Conservation (phyloP, 164 flowering plant genomes). For the Cinnamomum micranthum region DNA sequence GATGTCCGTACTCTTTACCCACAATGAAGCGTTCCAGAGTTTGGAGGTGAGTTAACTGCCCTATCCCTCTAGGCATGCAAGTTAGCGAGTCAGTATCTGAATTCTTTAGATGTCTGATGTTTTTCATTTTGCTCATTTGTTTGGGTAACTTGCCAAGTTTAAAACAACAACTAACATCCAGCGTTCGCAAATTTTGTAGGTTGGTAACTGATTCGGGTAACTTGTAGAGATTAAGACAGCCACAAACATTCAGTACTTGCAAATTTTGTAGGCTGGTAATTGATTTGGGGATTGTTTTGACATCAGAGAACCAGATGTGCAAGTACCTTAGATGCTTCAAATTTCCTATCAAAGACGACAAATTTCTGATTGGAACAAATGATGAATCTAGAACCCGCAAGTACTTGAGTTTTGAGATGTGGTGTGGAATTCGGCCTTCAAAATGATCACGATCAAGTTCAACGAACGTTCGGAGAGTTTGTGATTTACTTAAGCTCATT, state of each 20-base stretch:
- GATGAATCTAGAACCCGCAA: constrained; percentile 10
- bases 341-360: constrained; percentile 6
- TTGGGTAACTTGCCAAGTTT: constrained; percentile 6
- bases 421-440: not conserved
- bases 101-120: not conserved
- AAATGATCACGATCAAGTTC: not conserved
- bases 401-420: not conserved
- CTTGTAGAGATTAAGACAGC: not conserved
- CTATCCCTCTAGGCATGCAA: not conserved
- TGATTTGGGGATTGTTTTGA: constrained; percentile 11
- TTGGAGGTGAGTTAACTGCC: constrained; percentile 1
- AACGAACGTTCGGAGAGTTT: constrained; percentile 2
- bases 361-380: not conserved
- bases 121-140: not conserved
- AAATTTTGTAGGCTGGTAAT: constrained; percentile 1
- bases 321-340: constrained; percentile 16
- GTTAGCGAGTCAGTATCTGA: not conserved
- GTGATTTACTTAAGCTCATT: not conserved
- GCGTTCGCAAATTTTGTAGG: no score
- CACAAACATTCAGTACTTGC: not conserved
- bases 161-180: not conserved
- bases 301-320: not conserved
- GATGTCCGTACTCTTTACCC: not conserved
- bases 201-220: no score
- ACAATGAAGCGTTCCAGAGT: not conserved